Evolutionary conservation across 305 asterid genomes (phyloP).

Genomic region (Fraxinus albicans): DNA sequence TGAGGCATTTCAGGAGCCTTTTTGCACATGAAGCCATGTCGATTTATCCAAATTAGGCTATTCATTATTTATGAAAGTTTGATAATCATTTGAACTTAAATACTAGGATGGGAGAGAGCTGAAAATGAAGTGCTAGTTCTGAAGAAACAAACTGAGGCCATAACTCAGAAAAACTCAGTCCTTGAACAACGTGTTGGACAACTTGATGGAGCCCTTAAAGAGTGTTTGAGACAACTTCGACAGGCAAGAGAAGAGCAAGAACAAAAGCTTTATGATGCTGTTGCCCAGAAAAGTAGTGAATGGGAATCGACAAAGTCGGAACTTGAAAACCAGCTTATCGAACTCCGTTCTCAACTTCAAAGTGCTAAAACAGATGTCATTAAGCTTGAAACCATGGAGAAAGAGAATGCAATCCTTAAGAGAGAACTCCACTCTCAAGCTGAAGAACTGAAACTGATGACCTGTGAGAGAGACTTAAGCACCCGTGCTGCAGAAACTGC

Average conservation of each 20-base stretch:
- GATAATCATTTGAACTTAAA: constrained; percentile 14
- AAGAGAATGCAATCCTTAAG: constrained; percentile 59
- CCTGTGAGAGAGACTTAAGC: constrained; percentile 67
- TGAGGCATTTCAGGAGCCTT: neutral
- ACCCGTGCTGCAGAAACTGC: constrained; percentile 74
- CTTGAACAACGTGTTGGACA: constrained; percentile 70
- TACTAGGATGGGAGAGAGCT: constrained; percentile 91
- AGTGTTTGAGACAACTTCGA: constrained; percentile 87
- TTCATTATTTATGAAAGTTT: neutral
- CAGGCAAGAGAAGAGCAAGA: constrained; percentile 81
- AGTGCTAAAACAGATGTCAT: constrained; percentile 40
- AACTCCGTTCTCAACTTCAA: constrained; percentile 52
- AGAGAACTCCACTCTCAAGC: constrained; percentile 47
- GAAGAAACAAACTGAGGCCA: constrained; percentile 63
- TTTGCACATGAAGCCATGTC: neutral
- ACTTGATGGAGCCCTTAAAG: constrained; percentile 89
- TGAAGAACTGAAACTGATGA: constrained; percentile 50
- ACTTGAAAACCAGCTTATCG: constrained; percentile 52
- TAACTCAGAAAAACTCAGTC: constrained; percentile 47
- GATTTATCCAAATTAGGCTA: neutral
- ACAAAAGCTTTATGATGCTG: constrained; percentile 46
- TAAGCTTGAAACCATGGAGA: constrained; percentile 64
- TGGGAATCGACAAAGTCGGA: constrained; percentile 56
- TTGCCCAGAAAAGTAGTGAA: constrained; percentile 41
- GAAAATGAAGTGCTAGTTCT: constrained; percentile 67